Percentiles rank a stretch among this genome's conserved stretches.
Evolutionary conservation across 2,329 filamentous ascomycete genomes (phyloP).

Genomic region (Xylariaceae sp.): DNA sequence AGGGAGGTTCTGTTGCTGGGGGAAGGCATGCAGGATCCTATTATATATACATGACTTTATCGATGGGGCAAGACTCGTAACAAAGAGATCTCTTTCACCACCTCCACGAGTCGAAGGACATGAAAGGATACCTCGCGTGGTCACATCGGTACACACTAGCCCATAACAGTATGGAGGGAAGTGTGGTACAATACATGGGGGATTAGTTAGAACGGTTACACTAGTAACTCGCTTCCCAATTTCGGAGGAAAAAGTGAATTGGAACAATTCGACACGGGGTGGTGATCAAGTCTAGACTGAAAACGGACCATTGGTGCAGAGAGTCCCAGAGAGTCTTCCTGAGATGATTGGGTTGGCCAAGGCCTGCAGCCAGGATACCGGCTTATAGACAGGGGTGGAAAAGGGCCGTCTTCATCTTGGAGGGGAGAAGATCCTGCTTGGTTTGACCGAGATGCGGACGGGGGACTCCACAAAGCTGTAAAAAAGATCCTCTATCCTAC

Average conservation of each 20-base stretch:
- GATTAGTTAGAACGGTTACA: slow-evolving; percentile 33
- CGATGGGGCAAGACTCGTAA: background rate
- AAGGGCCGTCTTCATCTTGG: slow-evolving; percentile 41
- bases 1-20: slow-evolving; percentile 18
- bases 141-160: background rate
- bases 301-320: slow-evolving; percentile 31
- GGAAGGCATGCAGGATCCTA: slow-evolving; percentile 31
- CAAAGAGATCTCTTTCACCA: background rate
- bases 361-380: slow-evolving; percentile 33
- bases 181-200: slow-evolving; percentile 22
- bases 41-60: slow-evolving; percentile 34
- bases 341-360: slow-evolving; percentile 38
- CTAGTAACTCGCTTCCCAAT: slow-evolving; percentile 21
- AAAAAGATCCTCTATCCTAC: slow-evolving; percentile 28
- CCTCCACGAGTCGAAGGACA: background rate
- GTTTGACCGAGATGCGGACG: slow-evolving; percentile 39
- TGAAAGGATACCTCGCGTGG: background rate
- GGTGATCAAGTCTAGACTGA: slow-evolving; percentile 37
- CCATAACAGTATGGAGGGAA: slow-evolving; percentile 3
- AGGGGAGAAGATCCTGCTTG: slow-evolving; percentile 35
- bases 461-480: slow-evolving; percentile 31
- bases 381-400: slow-evolving; percentile 38
- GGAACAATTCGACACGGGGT: slow-evolving; percentile 34
- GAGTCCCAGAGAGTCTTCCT: slow-evolving; percentile 25
- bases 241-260: slow-evolving; percentile 28